These are phyloP conservation scores for Pneumocystis canis DNA, from an alignment of 1,139 yeast genomes.

Conservation along the genomic window DNA sequence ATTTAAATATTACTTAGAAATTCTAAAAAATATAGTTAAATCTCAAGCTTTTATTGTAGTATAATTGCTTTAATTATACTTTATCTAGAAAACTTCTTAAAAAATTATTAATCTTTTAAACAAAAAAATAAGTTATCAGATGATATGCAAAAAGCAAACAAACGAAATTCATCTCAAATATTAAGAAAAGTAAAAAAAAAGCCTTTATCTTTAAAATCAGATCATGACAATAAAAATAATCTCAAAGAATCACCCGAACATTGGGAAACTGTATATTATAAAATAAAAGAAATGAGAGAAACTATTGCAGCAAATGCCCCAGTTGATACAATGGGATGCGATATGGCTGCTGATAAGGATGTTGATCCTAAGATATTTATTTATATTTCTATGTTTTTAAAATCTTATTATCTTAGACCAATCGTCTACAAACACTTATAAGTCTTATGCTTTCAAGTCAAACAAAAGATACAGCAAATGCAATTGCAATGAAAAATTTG, in stretches of 20 bases:
- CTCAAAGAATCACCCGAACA: constrained; percentile 11
- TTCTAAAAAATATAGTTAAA: background rate
- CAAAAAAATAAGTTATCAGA: background rate
- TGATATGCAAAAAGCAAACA: background rate
- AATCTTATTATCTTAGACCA: constrained; percentile 34
- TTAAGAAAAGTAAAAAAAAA: background rate
- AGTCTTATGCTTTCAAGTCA: constrained; percentile 71
- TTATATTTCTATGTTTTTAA: constrained; percentile 19
- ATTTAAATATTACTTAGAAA: background rate
- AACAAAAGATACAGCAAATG: constrained; percentile 80
- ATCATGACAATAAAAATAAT: background rate
- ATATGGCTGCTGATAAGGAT: constrained; percentile 44
- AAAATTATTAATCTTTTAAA: background rate
- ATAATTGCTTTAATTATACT: background rate
- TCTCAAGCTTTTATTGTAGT: background rate
- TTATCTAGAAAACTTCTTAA: background rate
- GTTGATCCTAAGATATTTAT: constrained; percentile 21
- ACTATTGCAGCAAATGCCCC: constrained; percentile 38
- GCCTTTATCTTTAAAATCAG: background rate
- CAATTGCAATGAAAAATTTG: constrained; percentile 50
- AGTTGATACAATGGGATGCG: constrained; percentile 84
- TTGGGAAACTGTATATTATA: constrained; percentile 39
- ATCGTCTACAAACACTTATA: constrained; percentile 55
- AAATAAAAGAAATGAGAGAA: constrained; percentile 50
- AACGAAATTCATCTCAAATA: background rate